These are phyloP conservation scores for Sarocladium kiliense DNA, from an alignment of 2,329 filamentous ascomycete species.

Conservation along the genomic window DNA sequence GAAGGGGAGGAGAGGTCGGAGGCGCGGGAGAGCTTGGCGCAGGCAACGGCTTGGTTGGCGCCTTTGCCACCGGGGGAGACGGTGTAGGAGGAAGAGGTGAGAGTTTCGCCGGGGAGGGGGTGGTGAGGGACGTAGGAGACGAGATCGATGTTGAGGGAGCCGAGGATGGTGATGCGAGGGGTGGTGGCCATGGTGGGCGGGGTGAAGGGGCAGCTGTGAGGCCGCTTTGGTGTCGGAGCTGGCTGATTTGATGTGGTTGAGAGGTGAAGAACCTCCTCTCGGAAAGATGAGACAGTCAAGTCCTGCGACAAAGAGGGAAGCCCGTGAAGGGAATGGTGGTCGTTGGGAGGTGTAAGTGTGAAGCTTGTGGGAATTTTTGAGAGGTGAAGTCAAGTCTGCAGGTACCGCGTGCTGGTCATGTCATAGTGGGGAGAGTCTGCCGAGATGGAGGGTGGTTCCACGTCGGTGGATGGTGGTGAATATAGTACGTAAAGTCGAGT, in stretches of 20 bases:
- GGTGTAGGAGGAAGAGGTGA: slow-evolving; percentile 72
- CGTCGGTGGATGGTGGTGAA: not conserved
- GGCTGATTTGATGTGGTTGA: too few species aligned
- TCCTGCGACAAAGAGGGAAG: too few species aligned
- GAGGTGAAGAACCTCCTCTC: too few species aligned
- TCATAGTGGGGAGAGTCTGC: not conserved
- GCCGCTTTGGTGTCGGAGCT: too few species aligned
- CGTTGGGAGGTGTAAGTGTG: not conserved
- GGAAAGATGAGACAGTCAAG: too few species aligned
- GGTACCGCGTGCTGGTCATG: not conserved
- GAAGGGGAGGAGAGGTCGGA: slow-evolving; percentile 27
- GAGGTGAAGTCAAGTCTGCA: not conserved
- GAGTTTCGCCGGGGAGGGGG: slow-evolving; percentile 79
- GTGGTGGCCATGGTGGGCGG: slow-evolving; percentile 20
- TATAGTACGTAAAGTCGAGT: not conserved
- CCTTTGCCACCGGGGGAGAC: slow-evolving; percentile 89
- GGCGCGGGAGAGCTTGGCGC: slow-evolving; percentile 69
- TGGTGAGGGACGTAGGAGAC: slow-evolving; percentile 83
- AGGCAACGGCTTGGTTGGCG: slow-evolving; percentile 90
- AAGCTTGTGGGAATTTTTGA: not conserved
- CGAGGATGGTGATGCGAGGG: slow-evolving; percentile 71
- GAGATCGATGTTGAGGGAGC: slow-evolving; percentile 92
- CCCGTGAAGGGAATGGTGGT: not conserved
- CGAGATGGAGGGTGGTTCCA: not conserved
- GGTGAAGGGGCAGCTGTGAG: not conserved